Evolutionary conservation across 2,329 filamentous ascomycete genomes (phyloP).

Genomic region (Beauveria bassiana): DNA sequence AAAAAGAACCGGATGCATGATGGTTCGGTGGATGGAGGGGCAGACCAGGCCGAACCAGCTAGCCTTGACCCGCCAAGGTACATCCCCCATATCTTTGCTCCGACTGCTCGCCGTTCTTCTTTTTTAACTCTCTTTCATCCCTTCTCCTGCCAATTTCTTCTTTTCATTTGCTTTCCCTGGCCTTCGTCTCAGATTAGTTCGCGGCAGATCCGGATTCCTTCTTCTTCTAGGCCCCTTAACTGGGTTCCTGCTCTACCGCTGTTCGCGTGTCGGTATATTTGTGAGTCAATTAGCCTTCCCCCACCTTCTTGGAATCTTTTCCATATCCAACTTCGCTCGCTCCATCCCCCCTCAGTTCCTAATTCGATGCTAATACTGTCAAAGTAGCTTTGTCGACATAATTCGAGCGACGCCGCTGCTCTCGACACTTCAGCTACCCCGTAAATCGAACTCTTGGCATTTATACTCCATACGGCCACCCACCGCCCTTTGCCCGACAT

Average conservation of each 20-base stretch:
- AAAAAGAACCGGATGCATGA: not conserved
- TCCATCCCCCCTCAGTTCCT: not conserved
- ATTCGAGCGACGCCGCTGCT: not conserved
- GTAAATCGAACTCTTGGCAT: not conserved
- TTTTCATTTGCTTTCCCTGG: not conserved
- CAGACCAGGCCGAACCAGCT: constrained; percentile 1
- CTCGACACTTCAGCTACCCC: not conserved
- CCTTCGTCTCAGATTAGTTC: not conserved
- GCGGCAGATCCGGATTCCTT: not conserved
- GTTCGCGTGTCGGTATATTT: not conserved
- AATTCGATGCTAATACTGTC: not conserved
- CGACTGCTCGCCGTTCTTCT: constrained; percentile 8
- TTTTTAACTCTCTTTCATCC: not conserved
- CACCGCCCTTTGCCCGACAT: constrained; percentile 1
- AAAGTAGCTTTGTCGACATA: not conserved
- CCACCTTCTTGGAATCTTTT: not conserved
- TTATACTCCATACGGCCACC: not conserved
- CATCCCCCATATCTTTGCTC: constrained; percentile 3
- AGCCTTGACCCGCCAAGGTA: constrained; percentile 6
- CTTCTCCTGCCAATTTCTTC: not conserved
- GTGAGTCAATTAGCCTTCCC: constrained; percentile 9
- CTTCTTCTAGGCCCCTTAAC: constrained; percentile 4
- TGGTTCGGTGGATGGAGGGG: constrained; percentile 4
- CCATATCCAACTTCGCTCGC: not conserved
- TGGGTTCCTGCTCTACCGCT: constrained; percentile 2